A percentile compares a stretch with the other conserved stretches of the same genome.
Conservation (phyloP, 805 yeast genomes). For the Yarrowia porcina region DNA sequence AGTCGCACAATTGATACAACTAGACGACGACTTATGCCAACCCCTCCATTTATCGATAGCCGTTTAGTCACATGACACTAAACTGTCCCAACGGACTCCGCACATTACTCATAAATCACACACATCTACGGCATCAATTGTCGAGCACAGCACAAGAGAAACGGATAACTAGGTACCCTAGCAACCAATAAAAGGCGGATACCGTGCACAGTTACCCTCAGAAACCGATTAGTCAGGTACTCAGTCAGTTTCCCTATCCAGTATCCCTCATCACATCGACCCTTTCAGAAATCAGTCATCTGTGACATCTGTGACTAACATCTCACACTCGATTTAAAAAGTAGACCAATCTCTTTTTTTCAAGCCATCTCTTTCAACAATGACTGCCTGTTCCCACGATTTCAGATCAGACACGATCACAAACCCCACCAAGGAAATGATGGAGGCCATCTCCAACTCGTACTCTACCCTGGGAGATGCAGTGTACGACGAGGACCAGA, state of each 20-base stretch:
- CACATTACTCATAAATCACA: neutral
- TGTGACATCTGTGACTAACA: neutral
- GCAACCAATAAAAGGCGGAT: neutral
- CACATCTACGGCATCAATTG: neutral
- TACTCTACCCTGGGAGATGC: conserved; percentile 63
- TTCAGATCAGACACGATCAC: conserved; percentile 76
- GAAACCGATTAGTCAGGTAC: neutral
- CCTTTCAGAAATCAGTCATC: neutral
- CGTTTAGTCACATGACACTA: neutral
- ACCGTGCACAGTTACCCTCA: neutral
- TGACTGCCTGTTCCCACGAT: conserved; percentile 17
- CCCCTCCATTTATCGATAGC: neutral
- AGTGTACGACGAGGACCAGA: conserved; percentile 80
- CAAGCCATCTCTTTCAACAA: too few relatives aligned
- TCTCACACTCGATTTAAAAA: too few relatives aligned
- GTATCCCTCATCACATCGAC: neutral
- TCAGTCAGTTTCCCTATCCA: neutral
- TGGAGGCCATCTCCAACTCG: conserved; percentile 53
- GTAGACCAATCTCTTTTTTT: too few relatives aligned
- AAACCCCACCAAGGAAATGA: conserved; percentile 74
- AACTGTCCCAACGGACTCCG: neutral
- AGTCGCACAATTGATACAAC: too few relatives aligned
- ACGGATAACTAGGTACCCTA: neutral
- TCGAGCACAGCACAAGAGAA: neutral
- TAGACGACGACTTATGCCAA: neutral